Evolutionary conservation across 2,329 filamentous ascomycete species (phyloP).

Genomic region (Aureobasidium sp.): DNA sequence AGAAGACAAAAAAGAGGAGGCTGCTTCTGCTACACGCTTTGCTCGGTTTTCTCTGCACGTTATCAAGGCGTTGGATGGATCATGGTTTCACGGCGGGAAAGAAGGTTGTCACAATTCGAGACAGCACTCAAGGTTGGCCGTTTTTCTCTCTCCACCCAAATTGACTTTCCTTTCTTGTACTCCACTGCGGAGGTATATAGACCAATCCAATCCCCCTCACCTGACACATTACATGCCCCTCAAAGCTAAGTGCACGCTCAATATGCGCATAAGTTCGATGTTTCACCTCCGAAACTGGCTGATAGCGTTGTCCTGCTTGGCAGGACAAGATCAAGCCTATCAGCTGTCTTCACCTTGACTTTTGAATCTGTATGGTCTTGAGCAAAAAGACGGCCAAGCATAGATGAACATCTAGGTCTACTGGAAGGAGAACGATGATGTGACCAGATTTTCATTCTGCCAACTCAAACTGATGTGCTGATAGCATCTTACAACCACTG

Average conservation of each 20-base stretch:
- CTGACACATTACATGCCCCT: background rate
- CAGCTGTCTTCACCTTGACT: background rate
- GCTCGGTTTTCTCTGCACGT: background rate
- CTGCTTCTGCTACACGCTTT: background rate
- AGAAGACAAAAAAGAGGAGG: conserved; percentile 5
- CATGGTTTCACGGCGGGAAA: background rate
- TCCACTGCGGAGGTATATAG: conserved; percentile 10
- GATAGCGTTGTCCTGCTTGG: background rate
- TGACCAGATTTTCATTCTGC: background rate
- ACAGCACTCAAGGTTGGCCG: conserved; percentile 5
- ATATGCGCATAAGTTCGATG: background rate
- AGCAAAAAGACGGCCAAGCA: background rate
- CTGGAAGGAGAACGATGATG: background rate
- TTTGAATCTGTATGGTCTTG: background rate
- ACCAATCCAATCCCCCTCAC: conserved; percentile 10
- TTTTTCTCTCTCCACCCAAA: conserved; percentile 3
- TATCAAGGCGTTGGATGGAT: conserved; percentile 2
- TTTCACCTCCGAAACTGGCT: background rate
- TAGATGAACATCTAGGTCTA: background rate
- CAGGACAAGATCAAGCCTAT: background rate
- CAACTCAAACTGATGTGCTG: background rate
- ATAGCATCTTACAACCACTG: background rate
- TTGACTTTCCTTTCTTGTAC: background rate
- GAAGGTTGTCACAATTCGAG: background rate
- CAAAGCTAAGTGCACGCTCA: background rate